Percentiles rank a stretch among this genome's conserved stretches.
Conservation (phyloP, 306 rosid species). For the Comarum palustre region DNA sequence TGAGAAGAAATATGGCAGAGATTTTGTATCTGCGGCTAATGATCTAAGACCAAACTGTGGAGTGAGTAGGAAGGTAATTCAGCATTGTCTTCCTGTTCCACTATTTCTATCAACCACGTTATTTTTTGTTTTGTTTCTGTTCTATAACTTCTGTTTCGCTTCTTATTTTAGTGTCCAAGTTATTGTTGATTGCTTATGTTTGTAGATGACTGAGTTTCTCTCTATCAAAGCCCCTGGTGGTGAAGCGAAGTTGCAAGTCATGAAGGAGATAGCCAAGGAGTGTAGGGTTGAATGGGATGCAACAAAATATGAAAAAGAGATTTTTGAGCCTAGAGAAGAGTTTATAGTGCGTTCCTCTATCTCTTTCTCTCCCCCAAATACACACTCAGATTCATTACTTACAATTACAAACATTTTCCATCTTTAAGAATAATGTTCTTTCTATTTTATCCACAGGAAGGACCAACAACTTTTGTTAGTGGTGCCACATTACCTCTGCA, state of each 20-base stretch:
- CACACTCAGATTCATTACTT: not conserved
- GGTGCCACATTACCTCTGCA: slow-evolving; percentile 55
- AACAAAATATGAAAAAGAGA: slow-evolving; percentile 65
- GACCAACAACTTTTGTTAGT: slow-evolving; percentile 60
- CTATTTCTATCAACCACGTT: not conserved
- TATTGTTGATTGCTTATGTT: slow-evolving; percentile 6
- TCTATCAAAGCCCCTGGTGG: slow-evolving; percentile 68
- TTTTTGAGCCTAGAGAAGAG: slow-evolving; percentile 79
- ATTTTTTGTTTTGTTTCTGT: not conserved
- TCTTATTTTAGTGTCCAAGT: slow-evolving; percentile 6
- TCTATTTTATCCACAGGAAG: slow-evolving; percentile 43
- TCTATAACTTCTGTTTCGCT: not conserved
- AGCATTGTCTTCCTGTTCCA: not conserved
- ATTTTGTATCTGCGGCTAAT: slow-evolving; percentile 86
- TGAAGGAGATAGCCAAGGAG: slow-evolving; percentile 93
- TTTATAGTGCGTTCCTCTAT: slow-evolving; percentile 50
- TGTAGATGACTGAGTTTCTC: slow-evolving; percentile 84
- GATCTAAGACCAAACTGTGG: slow-evolving; percentile 84
- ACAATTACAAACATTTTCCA: not conserved
- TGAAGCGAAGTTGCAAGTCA: slow-evolving; percentile 65
- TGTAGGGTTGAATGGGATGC: slow-evolving; percentile 75
- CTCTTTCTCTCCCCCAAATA: not conserved
- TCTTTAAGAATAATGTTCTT: slow-evolving; percentile 2
- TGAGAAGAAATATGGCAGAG: slow-evolving; percentile 87
- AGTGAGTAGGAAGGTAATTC: slow-evolving; percentile 71